phyloP scores from a whole-genome alignment of 768 basidiomycete genomes.

The Tricholoma flavovirens region DNA sequence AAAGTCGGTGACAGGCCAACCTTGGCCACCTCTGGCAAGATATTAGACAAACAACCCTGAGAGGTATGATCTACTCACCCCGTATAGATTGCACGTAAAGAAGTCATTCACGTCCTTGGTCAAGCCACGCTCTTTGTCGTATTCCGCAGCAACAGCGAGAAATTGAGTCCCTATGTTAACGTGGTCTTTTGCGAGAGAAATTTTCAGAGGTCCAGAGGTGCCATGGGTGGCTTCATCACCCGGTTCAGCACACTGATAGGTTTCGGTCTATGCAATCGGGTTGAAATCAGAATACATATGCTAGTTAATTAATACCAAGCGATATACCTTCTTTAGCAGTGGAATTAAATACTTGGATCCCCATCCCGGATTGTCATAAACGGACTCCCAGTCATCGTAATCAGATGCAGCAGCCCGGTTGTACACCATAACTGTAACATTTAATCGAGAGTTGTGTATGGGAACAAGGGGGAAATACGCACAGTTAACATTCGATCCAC shows the following conservation, averaged over 20 bases:
- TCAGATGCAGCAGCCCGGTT: conserved; percentile 47
- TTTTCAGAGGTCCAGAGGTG: conserved; percentile 42
- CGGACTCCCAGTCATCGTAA: conserved; percentile 56
- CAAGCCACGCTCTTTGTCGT: conserved; percentile 41
- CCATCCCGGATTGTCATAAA: conserved; percentile 55
- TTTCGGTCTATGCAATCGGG: conserved; percentile 30
- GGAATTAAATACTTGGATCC: conserved; percentile 52
- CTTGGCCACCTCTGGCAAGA: conserved; percentile 45
- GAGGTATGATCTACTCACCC: conserved; percentile 28
- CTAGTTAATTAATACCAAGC: background rate
- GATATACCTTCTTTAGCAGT: conserved; percentile 48
- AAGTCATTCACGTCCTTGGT: conserved; percentile 48
- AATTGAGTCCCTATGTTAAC: conserved; percentile 41
- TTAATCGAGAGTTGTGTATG: background rate
- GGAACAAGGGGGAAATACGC: conserved; percentile 8
- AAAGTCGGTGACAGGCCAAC: conserved; percentile 23
- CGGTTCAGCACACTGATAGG: conserved; percentile 24
- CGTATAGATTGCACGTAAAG: conserved; percentile 37
- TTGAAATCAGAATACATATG: background rate
- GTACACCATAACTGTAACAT: background rate
- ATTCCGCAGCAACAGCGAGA: conserved; percentile 37
- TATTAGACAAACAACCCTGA: background rate
- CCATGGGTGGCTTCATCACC: conserved; percentile 35
- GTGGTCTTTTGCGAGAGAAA: conserved; percentile 35
- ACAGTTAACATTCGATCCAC: conserved; percentile 62